phyloP scores from a whole-genome alignment of 1,139 yeast genomes.

The Geotrichum histeridarum region DNA sequence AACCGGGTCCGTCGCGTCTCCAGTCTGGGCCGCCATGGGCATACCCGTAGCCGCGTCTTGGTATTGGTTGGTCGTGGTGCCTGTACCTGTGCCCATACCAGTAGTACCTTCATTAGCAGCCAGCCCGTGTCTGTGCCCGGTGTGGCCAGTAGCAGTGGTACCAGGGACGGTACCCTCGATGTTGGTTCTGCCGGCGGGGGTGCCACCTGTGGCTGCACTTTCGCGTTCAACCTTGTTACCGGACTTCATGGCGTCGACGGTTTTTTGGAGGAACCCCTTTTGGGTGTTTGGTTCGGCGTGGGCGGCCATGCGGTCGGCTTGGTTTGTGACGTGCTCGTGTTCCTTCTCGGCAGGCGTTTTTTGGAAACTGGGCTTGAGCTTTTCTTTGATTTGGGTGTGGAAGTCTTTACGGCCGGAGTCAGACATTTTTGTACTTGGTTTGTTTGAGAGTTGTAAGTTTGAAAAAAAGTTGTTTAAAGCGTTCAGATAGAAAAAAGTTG shows the following conservation, averaged over 20 bases:
- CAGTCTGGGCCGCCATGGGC: too few species aligned
- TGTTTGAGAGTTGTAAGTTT: neutral
- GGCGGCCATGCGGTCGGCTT: neutral
- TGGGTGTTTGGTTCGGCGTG: neutral
- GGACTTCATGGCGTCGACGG: neutral
- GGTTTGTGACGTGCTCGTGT: neutral
- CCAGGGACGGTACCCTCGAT: neutral
- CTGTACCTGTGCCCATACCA: too few species aligned
- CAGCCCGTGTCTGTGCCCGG: too few species aligned
- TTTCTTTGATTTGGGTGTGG: neutral
- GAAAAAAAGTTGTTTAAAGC: neutral
- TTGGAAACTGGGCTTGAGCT: neutral
- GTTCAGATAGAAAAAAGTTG: too few species aligned
- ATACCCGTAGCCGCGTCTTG: too few species aligned
- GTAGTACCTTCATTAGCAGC: too few species aligned
- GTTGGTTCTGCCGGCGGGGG: neutral
- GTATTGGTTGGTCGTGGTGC: too few species aligned
- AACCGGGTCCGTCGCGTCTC: too few species aligned
- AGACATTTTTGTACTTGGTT: neutral
- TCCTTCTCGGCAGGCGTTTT: neutral
- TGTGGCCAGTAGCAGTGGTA: neutral
- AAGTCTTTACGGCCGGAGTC: neutral
- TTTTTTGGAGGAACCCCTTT: neutral
- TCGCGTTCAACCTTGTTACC: neutral
- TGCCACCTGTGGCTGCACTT: neutral